phyloP scores from a whole-genome alignment of 1,284 basidiomycete genomes.

The Neotropicomus parvogracilis region DNA sequence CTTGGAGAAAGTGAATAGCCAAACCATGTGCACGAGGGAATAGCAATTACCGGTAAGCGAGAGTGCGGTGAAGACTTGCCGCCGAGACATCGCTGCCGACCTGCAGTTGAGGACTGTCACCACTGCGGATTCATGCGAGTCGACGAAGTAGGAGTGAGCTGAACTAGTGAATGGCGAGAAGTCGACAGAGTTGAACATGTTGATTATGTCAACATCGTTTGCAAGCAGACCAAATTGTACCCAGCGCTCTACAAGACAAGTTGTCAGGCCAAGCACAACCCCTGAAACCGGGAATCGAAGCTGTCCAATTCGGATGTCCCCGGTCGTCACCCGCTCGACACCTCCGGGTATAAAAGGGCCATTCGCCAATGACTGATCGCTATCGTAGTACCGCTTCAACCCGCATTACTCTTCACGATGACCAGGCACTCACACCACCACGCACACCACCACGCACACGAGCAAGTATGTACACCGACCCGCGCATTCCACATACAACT shows the following conservation, averaged over 20 bases:
- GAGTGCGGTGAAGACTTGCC: neutral
- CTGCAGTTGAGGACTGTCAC: too few relatives aligned
- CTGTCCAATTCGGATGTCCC: neutral
- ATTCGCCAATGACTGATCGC: conserved; percentile 10
- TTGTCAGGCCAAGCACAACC: too few relatives aligned
- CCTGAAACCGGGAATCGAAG: too few relatives aligned
- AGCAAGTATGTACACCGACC: conserved; percentile 15
- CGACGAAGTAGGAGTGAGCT: too few relatives aligned
- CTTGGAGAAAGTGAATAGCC: neutral
- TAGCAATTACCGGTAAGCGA: neutral
- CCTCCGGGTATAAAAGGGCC: conserved; percentile 21
- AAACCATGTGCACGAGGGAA: neutral
- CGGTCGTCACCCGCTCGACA: neutral
- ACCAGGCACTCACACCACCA: too few relatives aligned
- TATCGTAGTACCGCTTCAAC: conserved; percentile 4
- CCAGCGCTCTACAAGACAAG: too few relatives aligned
- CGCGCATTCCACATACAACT: neutral
- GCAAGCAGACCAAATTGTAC: too few relatives aligned
- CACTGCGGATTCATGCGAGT: neutral
- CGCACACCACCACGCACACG: too few relatives aligned
- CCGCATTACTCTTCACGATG: conserved; percentile 14
- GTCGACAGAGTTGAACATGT: too few relatives aligned
- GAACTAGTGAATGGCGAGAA: neutral
- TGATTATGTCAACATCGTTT: too few relatives aligned
- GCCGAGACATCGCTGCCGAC: too few relatives aligned